A percentile compares a stretch with the other conserved stretches of the same genome.
Conservation (phyloP, 768 basidiomycete genomes). For the Lentinula boryana region DNA sequence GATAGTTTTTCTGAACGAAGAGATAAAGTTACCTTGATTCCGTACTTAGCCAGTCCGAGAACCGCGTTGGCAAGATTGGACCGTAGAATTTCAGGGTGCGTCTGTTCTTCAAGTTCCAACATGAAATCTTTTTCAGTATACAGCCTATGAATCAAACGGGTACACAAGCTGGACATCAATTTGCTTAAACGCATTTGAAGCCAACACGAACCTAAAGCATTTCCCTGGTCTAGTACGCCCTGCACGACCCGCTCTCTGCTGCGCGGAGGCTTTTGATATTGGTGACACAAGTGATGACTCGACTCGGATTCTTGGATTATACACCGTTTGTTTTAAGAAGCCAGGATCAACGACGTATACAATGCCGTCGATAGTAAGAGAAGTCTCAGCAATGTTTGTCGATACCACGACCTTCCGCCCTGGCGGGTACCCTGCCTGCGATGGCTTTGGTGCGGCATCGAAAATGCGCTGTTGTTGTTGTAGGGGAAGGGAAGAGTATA, state of each 20-base stretch:
- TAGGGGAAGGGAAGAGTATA: constrained; percentile 93
- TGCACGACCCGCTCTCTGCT: constrained; percentile 94
- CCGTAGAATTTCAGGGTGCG: constrained; percentile 91
- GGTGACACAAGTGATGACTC: constrained; percentile 91
- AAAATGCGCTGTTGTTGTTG: constrained; percentile 96
- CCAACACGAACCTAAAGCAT: constrained; percentile 53
- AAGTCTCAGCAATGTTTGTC: constrained; percentile 95
- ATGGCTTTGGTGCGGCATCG: constrained; percentile 72
- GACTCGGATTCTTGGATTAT: constrained; percentile 95
- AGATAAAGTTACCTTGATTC: constrained; percentile 60
- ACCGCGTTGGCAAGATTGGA: constrained; percentile 93
- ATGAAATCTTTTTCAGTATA: constrained; percentile 99
- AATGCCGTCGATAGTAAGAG: constrained; percentile 95
- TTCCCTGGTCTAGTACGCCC: constrained; percentile 96
- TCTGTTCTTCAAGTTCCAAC: constrained; percentile 93
- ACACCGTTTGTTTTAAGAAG: constrained; percentile 97
- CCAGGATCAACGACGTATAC: constrained; percentile 99
- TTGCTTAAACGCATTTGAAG: neutral
- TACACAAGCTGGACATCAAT: too few species aligned
- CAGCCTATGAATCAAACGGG: constrained; percentile 31
- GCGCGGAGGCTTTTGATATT: constrained; percentile 94
- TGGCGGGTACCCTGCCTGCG: constrained; percentile 59
- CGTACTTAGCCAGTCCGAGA: constrained; percentile 89
- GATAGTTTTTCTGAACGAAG: neutral
- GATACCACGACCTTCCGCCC: constrained; percentile 94